Conservation (phyloP, 805 yeast species). For the Millerago galiae region DNA sequence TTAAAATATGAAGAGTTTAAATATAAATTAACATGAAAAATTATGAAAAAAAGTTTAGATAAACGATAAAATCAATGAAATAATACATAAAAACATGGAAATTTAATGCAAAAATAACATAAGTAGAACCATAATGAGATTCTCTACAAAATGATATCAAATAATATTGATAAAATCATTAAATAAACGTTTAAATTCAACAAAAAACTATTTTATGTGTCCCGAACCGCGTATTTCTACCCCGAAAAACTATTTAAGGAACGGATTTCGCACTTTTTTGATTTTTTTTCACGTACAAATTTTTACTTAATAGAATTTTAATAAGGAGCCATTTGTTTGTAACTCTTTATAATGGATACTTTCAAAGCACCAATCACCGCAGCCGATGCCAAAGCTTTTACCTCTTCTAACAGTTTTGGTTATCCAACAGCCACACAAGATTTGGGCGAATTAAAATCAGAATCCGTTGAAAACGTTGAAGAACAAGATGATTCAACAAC, state of each 20-base stretch:
- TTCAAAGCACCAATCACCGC: conserved; percentile 25
- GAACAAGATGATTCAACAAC: conserved; percentile 61
- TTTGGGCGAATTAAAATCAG: conserved; percentile 17
- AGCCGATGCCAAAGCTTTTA: conserved; percentile 25
- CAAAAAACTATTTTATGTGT: background rate
- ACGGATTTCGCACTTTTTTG: conserved; percentile 6
- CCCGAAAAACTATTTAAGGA: conserved; percentile 8
- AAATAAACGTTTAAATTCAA: background rate
- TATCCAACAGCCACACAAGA: conserved; percentile 25
- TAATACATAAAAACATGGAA: too few relatives aligned
- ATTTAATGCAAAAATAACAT: background rate
- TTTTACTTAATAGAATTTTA: background rate
- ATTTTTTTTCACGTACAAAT: background rate
- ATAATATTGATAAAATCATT: background rate
- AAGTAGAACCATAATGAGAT: background rate
- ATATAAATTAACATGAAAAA: background rate
- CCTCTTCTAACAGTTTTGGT: conserved; percentile 22
- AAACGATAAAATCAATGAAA: background rate
- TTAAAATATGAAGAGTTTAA: background rate
- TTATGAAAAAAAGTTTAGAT: background rate
- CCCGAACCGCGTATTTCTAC: conserved; percentile 1
- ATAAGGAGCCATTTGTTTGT: conserved; percentile 14
- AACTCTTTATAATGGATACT: conserved; percentile 20
- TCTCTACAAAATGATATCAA: background rate
- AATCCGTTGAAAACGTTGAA: conserved; percentile 3